phyloP scores from a whole-genome alignment of 2,329 filamentous ascomycete genomes.

The Sclerotinia spermophila region DNA sequence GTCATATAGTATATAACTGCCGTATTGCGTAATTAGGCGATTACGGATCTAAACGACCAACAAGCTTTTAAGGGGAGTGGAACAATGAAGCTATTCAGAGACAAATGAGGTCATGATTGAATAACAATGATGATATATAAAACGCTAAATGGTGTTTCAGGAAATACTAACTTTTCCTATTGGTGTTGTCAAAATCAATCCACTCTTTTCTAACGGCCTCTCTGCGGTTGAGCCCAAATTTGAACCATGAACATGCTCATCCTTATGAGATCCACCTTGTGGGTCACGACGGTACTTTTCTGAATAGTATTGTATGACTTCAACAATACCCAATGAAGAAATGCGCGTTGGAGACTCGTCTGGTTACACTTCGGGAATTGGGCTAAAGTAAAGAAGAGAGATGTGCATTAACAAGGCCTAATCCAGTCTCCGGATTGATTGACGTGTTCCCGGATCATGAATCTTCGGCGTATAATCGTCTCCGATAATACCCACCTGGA shows the following conservation, averaged over 20 bases:
- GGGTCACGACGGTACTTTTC: neutral
- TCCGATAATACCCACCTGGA: conserved; percentile 1
- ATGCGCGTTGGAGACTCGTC: neutral
- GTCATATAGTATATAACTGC: neutral
- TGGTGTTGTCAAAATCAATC: neutral
- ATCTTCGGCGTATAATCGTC: neutral
- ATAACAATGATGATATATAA: neutral
- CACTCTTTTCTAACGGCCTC: neutral
- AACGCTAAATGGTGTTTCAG: neutral
- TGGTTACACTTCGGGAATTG: conserved; percentile 3
- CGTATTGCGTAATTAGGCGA: neutral
- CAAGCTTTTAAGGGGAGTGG: neutral
- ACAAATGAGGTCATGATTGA: conserved; percentile 9
- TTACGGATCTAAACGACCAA: too few species aligned
- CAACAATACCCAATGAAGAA: neutral
- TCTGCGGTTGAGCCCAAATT: conserved; percentile 1
- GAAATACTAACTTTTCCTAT: neutral
- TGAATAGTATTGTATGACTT: neutral
- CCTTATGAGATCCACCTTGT: neutral
- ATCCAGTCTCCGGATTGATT: neutral
- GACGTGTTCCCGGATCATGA: neutral
- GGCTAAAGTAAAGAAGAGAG: neutral
- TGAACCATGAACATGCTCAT: neutral
- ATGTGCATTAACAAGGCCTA: neutral
- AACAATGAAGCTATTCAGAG: neutral